A percentile compares a stretch with the other conserved stretches of the same genome.
Conservation (phyloP, 805 yeast genomes). For the Peterozyma xylosa region DNA sequence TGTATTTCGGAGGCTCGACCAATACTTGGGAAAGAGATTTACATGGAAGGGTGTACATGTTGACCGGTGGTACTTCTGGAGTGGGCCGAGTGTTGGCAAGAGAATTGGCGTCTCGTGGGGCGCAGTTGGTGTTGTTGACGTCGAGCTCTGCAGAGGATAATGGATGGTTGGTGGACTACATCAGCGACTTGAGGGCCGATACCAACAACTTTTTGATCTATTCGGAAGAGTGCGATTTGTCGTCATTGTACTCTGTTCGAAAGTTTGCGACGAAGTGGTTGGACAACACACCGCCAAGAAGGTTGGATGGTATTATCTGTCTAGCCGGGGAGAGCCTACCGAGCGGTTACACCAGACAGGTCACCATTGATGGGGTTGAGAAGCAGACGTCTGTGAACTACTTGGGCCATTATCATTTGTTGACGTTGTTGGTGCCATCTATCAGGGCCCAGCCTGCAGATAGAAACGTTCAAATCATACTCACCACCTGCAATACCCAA, state of each 20-base stretch:
- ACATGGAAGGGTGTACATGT: constrained; percentile 79
- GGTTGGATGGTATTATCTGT: constrained; percentile 85
- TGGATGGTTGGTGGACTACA: constrained; percentile 69
- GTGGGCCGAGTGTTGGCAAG: constrained; percentile 70
- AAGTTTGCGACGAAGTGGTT: constrained; percentile 93
- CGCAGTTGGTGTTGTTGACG: constrained; percentile 73
- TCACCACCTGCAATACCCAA: constrained; percentile 76
- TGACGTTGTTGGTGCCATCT: constrained; percentile 77
- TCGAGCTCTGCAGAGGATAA: constrained; percentile 52
- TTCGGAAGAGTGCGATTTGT: constrained; percentile 85
- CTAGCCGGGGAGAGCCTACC: constrained; percentile 84
- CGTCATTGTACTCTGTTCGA: constrained; percentile 67
- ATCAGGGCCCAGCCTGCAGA: constrained; percentile 88
- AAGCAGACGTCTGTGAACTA: constrained; percentile 79
- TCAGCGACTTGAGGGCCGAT: constrained; percentile 65
- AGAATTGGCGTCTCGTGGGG: constrained; percentile 76
- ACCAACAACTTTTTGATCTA: constrained; percentile 72
- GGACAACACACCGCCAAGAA: constrained; percentile 81
- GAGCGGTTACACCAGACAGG: constrained; percentile 48
- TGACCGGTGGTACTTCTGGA: constrained; percentile 95
- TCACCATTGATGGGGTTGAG: constrained; percentile 80
- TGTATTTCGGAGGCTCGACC: constrained; percentile 68
- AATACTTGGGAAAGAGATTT: constrained; percentile 92
- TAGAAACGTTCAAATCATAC: constrained; percentile 78
- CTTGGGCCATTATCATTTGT: constrained; percentile 70